Evolutionary conservation across 148 eudicot species (phyloP).

Genomic region (Hydrangea macrophylla): DNA sequence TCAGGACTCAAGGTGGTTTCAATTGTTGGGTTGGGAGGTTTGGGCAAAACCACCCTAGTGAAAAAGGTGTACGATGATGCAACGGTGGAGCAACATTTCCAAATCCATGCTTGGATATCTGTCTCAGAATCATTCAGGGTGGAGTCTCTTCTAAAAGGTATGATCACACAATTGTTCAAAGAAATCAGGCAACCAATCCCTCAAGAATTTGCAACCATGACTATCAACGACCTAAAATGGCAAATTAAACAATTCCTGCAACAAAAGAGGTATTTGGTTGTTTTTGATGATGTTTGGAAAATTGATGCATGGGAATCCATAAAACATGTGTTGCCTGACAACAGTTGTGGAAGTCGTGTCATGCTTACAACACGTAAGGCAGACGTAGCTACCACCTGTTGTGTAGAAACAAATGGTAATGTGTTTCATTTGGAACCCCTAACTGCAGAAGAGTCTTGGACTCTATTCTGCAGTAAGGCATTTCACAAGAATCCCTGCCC

Average conservation of each 20-base stretch:
- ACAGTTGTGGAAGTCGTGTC: not conserved
- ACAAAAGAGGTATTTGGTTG: not conserved
- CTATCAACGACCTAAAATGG: not conserved
- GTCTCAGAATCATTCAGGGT: slow-evolving; percentile 2
- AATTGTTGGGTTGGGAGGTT: slow-evolving; percentile 6
- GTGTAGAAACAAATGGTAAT: not conserved
- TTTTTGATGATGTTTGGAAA: not conserved
- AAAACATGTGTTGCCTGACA: not conserved
- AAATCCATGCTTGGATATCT: slow-evolving; percentile 9
- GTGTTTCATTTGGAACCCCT: not conserved
- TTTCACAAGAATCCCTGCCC: not conserved
- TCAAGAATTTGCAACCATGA: not conserved
- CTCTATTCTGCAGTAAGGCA: not conserved
- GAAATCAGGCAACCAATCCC: not conserved
- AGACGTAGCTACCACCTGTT: not conserved
- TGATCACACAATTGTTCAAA: not conserved
- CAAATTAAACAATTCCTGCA: not conserved
- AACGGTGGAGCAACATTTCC: not conserved
- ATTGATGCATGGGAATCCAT: not conserved
- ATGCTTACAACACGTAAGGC: not conserved
- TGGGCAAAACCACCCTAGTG: slow-evolving; percentile 5
- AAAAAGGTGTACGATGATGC: slow-evolving; percentile 10
- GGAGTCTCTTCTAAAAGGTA: not conserved
- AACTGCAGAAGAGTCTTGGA: not conserved
- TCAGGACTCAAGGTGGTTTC: not conserved